phyloP scores from a whole-genome alignment of 495 filamentous ascomycete species.

The Podospora pseudopauciseta region DNA sequence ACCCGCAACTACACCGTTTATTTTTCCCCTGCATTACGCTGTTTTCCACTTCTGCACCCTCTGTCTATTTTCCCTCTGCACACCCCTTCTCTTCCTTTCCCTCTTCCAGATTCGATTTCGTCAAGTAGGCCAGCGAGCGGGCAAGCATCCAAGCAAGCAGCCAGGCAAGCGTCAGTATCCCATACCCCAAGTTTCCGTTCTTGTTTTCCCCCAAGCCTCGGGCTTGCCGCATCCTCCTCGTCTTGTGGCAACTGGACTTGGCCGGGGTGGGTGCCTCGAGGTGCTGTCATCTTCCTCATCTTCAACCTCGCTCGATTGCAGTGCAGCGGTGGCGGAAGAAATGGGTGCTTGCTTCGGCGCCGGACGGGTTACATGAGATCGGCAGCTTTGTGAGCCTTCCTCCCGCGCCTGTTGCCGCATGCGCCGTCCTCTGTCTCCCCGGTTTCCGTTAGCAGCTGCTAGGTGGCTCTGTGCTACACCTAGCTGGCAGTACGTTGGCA shows the following conservation, averaged over 20 bases:
- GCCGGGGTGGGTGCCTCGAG: neutral
- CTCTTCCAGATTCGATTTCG: neutral
- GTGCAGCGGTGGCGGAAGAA: conserved; percentile 19
- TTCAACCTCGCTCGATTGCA: conserved; percentile 8
- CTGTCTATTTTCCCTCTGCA: conserved; percentile 11
- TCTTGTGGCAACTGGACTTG: neutral
- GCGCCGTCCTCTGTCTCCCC: conserved; percentile 38
- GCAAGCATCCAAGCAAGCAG: neutral
- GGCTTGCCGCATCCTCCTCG: neutral
- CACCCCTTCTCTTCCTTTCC: neutral
- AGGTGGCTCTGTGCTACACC: conserved; percentile 38
- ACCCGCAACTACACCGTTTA: conserved; percentile 27
- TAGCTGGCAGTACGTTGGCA: conserved; percentile 38
- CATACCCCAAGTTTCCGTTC: conserved; percentile 1
- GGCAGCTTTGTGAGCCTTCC: conserved; percentile 28
- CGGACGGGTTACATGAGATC: conserved; percentile 35
- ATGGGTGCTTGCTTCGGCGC: conserved; percentile 33
- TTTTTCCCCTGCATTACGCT: conserved; percentile 28
- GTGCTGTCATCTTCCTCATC: conserved; percentile 8
- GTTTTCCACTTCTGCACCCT: conserved; percentile 15
- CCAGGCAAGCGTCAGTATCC: neutral
- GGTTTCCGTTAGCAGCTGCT: conserved; percentile 27
- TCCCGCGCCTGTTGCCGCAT: conserved; percentile 30
- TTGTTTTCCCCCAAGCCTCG: neutral
- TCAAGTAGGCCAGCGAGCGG: neutral